Percentiles rank a stretch among this genome's conserved stretches.
Conservation (phyloP, 2,329 filamentous ascomycete species). For the Drechslerella stenobrocha region DNA sequence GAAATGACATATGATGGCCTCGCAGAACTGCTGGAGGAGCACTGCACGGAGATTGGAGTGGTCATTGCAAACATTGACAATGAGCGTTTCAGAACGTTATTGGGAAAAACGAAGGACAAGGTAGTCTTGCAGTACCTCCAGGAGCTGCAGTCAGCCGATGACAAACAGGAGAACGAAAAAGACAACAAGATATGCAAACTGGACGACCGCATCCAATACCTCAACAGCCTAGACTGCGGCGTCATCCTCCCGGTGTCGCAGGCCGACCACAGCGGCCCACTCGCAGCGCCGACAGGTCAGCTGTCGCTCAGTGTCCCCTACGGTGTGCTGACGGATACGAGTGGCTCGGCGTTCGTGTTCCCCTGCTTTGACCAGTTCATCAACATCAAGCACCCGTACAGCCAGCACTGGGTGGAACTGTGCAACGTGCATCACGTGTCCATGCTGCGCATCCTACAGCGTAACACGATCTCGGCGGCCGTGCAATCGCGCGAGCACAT, state of each 20-base stretch:
- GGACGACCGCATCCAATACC: conserved; percentile 36
- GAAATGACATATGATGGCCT: conserved; percentile 44
- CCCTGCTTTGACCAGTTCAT: conserved; percentile 47
- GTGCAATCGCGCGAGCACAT: conserved; percentile 31
- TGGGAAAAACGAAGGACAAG: conserved; percentile 23
- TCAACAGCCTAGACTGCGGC: conserved; percentile 38
- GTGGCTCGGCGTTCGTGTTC: conserved; percentile 40
- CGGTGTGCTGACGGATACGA: conserved; percentile 26
- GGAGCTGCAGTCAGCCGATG: conserved; percentile 25
- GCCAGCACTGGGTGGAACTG: conserved; percentile 43
- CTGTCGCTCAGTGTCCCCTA: conserved; percentile 31
- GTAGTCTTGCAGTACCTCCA: conserved; percentile 28
- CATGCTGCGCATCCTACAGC: conserved; percentile 41
- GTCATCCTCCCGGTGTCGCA: conserved; percentile 41
- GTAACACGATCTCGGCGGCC: conserved; percentile 33
- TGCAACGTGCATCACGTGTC: conserved; percentile 48
- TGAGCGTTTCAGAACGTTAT: conserved; percentile 14
- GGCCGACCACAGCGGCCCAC: conserved; percentile 21
- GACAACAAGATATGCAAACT: conserved; percentile 16
- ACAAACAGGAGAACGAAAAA: background rate
- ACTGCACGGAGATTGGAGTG: conserved; percentile 41
- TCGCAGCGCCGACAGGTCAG: conserved; percentile 19
- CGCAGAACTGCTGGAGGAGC: conserved; percentile 29
- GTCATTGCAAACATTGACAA: conserved; percentile 39
- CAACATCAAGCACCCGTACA: conserved; percentile 47